Evolutionary conservation across 768 basidiomycete genomes (phyloP).

Genomic region (Naganishia vishniacii): DNA sequence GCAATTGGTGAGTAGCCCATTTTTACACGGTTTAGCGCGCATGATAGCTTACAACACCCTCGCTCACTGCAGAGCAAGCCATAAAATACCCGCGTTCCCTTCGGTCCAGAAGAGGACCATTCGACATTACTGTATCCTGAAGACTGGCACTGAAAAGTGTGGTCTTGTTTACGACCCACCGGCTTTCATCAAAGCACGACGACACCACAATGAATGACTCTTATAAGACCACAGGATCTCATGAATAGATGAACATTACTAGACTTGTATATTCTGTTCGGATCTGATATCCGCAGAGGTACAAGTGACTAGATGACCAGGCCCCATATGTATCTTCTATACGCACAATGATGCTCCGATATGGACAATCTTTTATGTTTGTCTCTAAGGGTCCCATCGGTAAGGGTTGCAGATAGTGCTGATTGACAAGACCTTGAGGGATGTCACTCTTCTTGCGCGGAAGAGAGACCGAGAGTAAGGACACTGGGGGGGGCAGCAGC

Average conservation of each 20-base stretch:
- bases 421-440: too few relatives aligned
- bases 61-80: conserved; percentile 23
- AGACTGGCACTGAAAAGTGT: neutral
- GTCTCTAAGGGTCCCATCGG: too few relatives aligned
- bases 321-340: neutral
- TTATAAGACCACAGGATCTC: conserved; percentile 6
- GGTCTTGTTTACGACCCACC: conserved; percentile 16
- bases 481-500: too few relatives aligned
- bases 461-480: too few relatives aligned
- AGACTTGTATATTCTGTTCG: neutral
- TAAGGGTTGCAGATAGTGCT: too few relatives aligned
- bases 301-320: neutral
- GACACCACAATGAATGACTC: conserved; percentile 12
- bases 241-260: conserved; percentile 19
- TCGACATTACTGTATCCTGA: neutral
- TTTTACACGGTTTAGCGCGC: neutral
- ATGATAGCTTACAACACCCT: neutral
- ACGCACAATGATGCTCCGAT: conserved; percentile 6
- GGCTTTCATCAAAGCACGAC: conserved; percentile 15
- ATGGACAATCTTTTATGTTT: conserved; percentile 19
- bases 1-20: conserved; percentile 55
- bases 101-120: neutral
- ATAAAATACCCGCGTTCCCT: neutral
- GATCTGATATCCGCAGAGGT: conserved; percentile 2
- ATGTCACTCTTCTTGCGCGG: too few relatives aligned